Conservation (phyloP, 345 rosid species). For the Salix arbutifolia region DNA sequence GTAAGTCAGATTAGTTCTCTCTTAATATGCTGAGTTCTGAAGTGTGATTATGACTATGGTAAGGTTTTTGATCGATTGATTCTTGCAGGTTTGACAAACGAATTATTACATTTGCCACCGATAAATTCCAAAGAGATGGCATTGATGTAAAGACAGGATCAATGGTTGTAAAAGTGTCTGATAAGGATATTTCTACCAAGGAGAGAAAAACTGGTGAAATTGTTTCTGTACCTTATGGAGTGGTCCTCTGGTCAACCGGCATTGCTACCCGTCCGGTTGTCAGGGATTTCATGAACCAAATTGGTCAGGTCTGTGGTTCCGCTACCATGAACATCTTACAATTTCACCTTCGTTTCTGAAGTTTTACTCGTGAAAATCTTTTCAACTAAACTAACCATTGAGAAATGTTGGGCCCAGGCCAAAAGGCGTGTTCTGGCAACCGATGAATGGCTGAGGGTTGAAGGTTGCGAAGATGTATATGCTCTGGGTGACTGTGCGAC, state of each 20-base stretch:
- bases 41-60: not conserved
- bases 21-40: not conserved
- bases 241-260: conserved; percentile 91
- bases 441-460: conserved; percentile 84
- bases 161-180: conserved; percentile 57
- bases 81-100: conserved; percentile 67
- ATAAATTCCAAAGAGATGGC: conserved; percentile 66
- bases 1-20: conserved; percentile 29
- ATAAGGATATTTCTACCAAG: conserved; percentile 63
- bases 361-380: not conserved
- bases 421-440: conserved; percentile 62
- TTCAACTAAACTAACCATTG: not conserved
- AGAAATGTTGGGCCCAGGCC: conserved; percentile 24
- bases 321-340: not conserved
- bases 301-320: conserved; percentile 49
- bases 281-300: conserved; percentile 66
- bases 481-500: conserved; percentile 84
- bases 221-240: conserved; percentile 54
- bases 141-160: conserved; percentile 63
- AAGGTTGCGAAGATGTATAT: conserved; percentile 55
- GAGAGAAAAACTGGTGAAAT: conserved; percentile 44
- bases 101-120: conserved; percentile 58
- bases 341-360: not conserved
- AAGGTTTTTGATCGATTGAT: not conserved
- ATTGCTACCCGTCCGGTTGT: conserved; percentile 64